Evolutionary conservation across 176 grass and related monocot species (phyloP).

Genomic region (Oryza brachyantha): DNA sequence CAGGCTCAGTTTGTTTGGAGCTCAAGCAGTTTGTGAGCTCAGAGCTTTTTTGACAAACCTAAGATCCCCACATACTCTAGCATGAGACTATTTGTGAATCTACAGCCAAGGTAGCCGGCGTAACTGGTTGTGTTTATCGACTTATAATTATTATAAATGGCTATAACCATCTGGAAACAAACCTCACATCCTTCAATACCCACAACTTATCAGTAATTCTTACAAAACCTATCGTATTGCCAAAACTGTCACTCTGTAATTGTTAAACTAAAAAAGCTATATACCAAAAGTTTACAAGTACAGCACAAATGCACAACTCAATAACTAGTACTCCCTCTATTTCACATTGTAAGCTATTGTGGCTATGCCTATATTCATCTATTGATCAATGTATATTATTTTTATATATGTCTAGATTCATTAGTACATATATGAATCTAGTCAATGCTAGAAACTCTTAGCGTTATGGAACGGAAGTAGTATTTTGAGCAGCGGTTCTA

Average conservation of each 20-base stretch:
- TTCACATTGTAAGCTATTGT: too few relatives aligned
- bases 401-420: too few relatives aligned
- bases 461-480: too few relatives aligned
- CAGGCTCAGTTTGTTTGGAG: too few relatives aligned
- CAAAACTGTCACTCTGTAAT: not conserved
- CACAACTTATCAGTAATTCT: not conserved
- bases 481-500: not conserved
- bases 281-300: not conserved
- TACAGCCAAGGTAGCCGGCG: not conserved
- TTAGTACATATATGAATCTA: too few relatives aligned
- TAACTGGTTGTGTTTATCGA: not conserved
- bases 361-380: too few relatives aligned
- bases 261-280: not conserved
- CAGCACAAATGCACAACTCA: not conserved
- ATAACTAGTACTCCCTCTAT: too few relatives aligned
- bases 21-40: too few relatives aligned
- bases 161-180: not conserved
- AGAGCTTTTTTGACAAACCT: too few relatives aligned
- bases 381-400: too few relatives aligned
- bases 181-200: not conserved
- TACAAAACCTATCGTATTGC: not conserved
- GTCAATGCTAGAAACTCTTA: too few relatives aligned
- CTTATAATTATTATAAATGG: not conserved
- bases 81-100: not conserved
- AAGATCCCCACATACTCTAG: not conserved